Percentiles rank a stretch among this genome's conserved stretches.
phyloP scores from a whole-genome alignment of 371 early-diverging fungal species.

The Rhizopus sp. region DNA sequence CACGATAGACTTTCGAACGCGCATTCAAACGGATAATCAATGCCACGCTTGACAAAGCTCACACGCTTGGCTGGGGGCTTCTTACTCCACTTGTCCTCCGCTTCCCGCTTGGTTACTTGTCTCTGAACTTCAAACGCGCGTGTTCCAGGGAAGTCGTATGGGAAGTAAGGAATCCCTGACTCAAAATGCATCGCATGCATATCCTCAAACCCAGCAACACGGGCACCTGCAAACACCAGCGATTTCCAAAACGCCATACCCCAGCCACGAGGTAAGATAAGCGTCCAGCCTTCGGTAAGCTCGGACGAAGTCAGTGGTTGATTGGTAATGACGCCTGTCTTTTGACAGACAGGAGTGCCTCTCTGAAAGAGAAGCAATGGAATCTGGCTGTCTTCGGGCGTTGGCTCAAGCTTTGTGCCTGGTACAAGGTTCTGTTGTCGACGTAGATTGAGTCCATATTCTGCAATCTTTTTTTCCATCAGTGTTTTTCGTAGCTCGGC shows the following conservation, averaged over 20 bases:
- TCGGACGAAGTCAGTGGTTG: constrained; percentile 10
- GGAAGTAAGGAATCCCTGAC: constrained; percentile 56
- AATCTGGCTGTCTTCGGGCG: constrained; percentile 59
- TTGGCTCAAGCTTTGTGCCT: constrained; percentile 54
- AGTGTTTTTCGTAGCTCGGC: constrained; percentile 40
- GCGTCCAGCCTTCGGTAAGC: constrained; percentile 72
- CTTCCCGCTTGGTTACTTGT: constrained; percentile 23
- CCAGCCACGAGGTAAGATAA: constrained; percentile 83
- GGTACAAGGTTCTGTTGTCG: constrained; percentile 41
- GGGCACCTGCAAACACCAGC: constrained; percentile 86
- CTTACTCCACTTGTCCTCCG: constrained; percentile 49
- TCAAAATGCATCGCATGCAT: constrained; percentile 60
- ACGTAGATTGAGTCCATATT: constrained; percentile 69
- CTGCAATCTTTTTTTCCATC: constrained; percentile 50
- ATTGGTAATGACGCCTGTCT: background rate
- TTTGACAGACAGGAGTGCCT: constrained; percentile 26
- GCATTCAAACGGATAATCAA: constrained; percentile 66
- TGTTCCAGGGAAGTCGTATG: constrained; percentile 62
- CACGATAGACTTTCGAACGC: constrained; percentile 38
- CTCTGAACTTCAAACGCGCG: constrained; percentile 49
- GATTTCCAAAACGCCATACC: constrained; percentile 88
- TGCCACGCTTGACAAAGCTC: constrained; percentile 65
- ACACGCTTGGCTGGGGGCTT: constrained; percentile 74
- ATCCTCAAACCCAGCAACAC: constrained; percentile 69
- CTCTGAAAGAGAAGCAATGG: constrained; percentile 86